A percentile compares a stretch with the other conserved stretches of the same genome.
Evolutionary conservation across 2,329 filamentous ascomycete genomes (phyloP).

Genomic region (Thermothelomyces thermophilus): DNA sequence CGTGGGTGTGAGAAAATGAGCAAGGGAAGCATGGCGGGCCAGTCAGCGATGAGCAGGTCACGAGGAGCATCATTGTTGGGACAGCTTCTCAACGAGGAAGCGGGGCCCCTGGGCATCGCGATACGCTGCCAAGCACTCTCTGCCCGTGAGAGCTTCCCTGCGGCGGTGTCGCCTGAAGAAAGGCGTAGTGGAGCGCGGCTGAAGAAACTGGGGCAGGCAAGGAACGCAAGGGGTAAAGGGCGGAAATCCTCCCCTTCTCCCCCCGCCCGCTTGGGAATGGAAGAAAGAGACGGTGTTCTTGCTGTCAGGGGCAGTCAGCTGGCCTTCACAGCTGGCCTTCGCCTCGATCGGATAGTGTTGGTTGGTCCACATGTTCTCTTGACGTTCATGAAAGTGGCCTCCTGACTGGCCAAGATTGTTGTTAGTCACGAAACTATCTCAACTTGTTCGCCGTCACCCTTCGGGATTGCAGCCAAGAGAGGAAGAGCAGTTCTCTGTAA

Average conservation of each 20-base stretch:
- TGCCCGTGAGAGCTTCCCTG: background rate
- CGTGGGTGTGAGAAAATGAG: too few relatives aligned
- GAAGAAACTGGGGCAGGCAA: background rate
- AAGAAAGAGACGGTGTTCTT: background rate
- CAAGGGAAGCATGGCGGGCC: background rate
- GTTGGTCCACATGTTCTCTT: conserved; percentile 1
- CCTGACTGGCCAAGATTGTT: background rate
- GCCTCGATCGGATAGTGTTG: background rate
- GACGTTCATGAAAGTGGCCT: background rate
- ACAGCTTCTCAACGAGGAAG: background rate
- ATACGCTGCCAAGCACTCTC: background rate
- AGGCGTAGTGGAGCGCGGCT: background rate
- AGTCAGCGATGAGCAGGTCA: background rate
- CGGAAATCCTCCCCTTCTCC: too few relatives aligned
- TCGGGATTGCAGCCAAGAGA: too few relatives aligned
- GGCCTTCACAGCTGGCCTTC: too few relatives aligned
- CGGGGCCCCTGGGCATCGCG: too few relatives aligned
- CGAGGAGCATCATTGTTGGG: background rate
- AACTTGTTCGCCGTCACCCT: background rate
- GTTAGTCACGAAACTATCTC: background rate
- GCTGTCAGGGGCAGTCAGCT: background rate
- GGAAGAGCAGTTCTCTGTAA: too few relatives aligned
- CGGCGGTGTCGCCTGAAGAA: background rate
- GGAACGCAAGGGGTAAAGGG: background rate
- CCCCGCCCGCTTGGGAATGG: background rate